Evolutionary conservation across 169 alveolate species (phyloP), one percentile per base, ranked within the genome.

Genomic region (Miamiensis avidus): DNA sequence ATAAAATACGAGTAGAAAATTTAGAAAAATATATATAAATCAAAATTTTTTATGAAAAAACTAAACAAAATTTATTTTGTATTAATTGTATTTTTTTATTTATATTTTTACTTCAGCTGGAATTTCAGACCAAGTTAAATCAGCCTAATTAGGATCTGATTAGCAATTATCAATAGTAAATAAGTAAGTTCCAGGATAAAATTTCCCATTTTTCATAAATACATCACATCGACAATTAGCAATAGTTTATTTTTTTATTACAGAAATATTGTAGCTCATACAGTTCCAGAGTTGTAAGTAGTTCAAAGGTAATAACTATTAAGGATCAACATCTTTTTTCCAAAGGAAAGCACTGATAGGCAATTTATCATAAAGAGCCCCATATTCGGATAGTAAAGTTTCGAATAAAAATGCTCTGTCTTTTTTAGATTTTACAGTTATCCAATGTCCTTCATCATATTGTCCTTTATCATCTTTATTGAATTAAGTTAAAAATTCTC

Each of bases 331-430:
- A 29, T 75, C 81, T 25, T 75, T 75, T 75, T 75, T 75, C 81
- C 81, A 75, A 25, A 75, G 33, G 81, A 75, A 75, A 75, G 81
- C 81, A 31, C 69, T 31, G 11, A 75, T 75, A n/a, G 81, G 81
- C 30, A 75, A 65, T 65, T 75, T 75, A 25, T 75, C 81, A 20
- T 75, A 75, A 25, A 75, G 29, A 31, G 81, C 81, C 20, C 81
- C 81, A n/a, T 75, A 75, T 75, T 75, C 81, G 26, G 64, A 27
- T 25, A 75, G 33, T 25, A 75, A 65, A 75, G 81, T 75, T n/a
- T 75, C 81, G 33, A 75, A 75, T 31, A 75, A 75, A 65, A 75
- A 75, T 31, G 81, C 81, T 75, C 81, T 75, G 81, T 75, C 81
- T 29, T 75, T 75, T n/a, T 75, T 75, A 31, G 81, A 75, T 31